Conservation (phyloP, 257 asterid species). For the Penstemon barbatus region DNA sequence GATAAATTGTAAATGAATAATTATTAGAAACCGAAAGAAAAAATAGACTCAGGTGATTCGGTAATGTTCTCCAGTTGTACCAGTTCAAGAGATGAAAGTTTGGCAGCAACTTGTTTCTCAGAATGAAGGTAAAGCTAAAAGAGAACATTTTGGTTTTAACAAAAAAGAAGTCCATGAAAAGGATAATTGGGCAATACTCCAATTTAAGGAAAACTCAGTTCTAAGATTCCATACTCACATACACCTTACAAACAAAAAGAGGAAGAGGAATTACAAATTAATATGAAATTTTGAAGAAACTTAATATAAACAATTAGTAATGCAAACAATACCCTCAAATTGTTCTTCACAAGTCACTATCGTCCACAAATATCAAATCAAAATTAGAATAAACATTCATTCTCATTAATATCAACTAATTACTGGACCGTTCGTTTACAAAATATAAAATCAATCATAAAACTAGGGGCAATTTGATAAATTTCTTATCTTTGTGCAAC, state of each 20-base stretch:
- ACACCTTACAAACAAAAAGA: too few species aligned
- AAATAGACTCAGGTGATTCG: background rate
- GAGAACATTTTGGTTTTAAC: background rate
- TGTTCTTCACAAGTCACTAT: too few species aligned
- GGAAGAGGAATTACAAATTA: too few species aligned
- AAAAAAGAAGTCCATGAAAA: background rate
- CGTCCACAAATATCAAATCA: too few species aligned
- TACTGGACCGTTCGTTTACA: conserved; percentile 20
- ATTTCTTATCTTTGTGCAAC: conserved; percentile 30
- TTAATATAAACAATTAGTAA: too few species aligned
- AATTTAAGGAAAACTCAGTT: background rate
- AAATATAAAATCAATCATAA: background rate
- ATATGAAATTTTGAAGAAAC: too few species aligned
- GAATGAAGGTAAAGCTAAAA: background rate
- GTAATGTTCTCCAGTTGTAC: background rate
- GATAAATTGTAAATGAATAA: background rate
- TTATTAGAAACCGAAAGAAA: too few species aligned
- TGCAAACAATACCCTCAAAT: too few species aligned
- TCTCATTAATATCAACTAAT: conserved; percentile 33
- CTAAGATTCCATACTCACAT: too few species aligned
- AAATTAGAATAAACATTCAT: conserved; percentile 25
- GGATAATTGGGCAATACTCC: background rate
- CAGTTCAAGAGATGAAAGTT: background rate
- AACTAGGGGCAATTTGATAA: conserved; percentile 17
- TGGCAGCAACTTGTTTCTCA: background rate